Base-by-base conservation (phyloP, 2,329 filamentous ascomycete species). In the Pseudopithomyces chartarum region DNA sequence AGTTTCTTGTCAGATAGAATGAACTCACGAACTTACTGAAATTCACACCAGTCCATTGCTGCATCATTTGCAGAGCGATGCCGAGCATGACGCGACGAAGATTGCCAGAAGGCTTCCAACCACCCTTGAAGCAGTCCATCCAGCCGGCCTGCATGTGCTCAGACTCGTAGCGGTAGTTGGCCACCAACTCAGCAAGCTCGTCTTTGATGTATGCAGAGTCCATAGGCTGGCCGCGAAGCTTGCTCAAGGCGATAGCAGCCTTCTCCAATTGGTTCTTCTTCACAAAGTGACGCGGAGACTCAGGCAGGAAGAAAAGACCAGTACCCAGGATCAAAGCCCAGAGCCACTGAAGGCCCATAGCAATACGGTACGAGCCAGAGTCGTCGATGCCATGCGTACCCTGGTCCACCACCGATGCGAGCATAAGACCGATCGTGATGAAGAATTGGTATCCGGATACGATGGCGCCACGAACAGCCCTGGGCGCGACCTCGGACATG, bases 401-500 rank as follows among this genome's bases (percentile, higher is more conserved):
- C 74, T 95, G 92, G 76, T 89, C 85, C 67, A 95, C 86, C 66
- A 86, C 87, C 1, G 90, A 85, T 20, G 90, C 90, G 58, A 94
- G 77, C 73, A 94, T 80, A 62, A 95, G 80, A 78, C 91, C 91
- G 62, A 93, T 84, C 59, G 90, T 93, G 75, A 93, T 88, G 75
- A 87, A 91, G 82, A 92, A 92, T 73, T 93, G 90, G 80, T 93
- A 93, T 4, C 89, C 89, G 1, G 89, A 86, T n/a, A 93, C 90
- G 49, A 93, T 84, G 54, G 90, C 87, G 70, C 90, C 90, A 69
- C 90, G 86, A 62, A 95, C 88, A 76, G 90, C 91, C 75, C 80
- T 81, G 15, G 82, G 82, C 84, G 80, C 76, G 72, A 93, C 91
- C 79, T 93, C 91, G 47, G 88, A 91, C 90, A 95, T 94, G 85